A percentile compares a stretch with the other conserved stretches of the same genome.
Conservation (phyloP, 805 yeast genomes). For the Sugiyamaella valdiviana region DNA sequence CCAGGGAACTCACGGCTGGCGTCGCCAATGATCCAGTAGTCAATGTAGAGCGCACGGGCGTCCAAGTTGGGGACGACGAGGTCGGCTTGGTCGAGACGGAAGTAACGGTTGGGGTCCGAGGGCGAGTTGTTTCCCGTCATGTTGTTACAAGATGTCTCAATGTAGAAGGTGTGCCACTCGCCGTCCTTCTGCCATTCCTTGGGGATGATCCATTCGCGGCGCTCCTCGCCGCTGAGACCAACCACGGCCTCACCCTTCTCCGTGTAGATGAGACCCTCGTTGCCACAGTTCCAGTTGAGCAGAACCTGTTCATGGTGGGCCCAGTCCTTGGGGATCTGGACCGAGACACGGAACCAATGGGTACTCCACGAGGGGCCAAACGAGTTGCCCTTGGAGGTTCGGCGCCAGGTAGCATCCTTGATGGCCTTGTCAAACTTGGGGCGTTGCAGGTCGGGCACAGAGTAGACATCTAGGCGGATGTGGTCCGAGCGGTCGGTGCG, state of each 20-base stretch:
- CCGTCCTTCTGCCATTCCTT: conserved; percentile 41
- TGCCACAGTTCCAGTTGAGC: conserved; percentile 78
- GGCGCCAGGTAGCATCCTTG: conserved; percentile 42
- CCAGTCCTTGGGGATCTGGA: conserved; percentile 54
- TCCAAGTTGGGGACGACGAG: conserved; percentile 72
- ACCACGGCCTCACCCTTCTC: conserved; percentile 62
- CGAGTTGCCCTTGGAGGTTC: conserved; percentile 51
- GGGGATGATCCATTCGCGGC: conserved; percentile 69
- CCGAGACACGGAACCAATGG: conserved; percentile 76
- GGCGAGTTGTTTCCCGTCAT: conserved; percentile 75
- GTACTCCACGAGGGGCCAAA: conserved; percentile 98
- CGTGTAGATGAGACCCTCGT: conserved; percentile 78
- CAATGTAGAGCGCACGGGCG: conserved; percentile 71
- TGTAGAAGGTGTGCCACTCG: conserved; percentile 58
- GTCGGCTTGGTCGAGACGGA: conserved; percentile 64
- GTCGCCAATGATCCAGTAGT: conserved; percentile 84
- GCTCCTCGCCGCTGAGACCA: conserved; percentile 81
- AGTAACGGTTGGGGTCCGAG: conserved; percentile 67
- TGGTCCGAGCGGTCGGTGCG: conserved; percentile 46
- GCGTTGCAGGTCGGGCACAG: conserved; percentile 63
- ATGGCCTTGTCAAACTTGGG: conserved; percentile 60
- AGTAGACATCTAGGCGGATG: conserved; percentile 58
- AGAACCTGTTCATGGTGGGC: conserved; percentile 46
- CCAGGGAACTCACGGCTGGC: conserved; percentile 82
- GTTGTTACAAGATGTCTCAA: conserved; percentile 90